Conservation (phyloP, 345 rosid genomes). For the Erysimum cheiranthoides region DNA sequence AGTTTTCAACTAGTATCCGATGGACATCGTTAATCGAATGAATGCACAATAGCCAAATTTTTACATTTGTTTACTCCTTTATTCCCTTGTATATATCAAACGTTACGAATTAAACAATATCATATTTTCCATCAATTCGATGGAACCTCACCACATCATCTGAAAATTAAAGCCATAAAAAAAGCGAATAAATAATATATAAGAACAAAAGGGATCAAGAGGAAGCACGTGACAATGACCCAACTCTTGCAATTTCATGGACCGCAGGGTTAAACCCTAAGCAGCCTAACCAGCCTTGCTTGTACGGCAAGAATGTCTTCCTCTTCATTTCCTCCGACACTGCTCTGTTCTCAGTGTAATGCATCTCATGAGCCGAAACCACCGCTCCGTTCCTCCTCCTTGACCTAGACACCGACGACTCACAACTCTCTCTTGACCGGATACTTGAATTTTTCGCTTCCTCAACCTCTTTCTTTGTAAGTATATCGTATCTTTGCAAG, state of each 20-base stretch:
- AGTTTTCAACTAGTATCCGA: not conserved
- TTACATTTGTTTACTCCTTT: slow-evolving; percentile 10
- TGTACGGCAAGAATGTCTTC: slow-evolving; percentile 91
- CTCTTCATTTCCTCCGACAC: slow-evolving; percentile 86
- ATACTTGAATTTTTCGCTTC: slow-evolving; percentile 63
- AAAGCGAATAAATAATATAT: slow-evolving; percentile 6
- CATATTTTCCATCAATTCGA: slow-evolving; percentile 29
- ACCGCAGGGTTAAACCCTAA: slow-evolving; percentile 77
- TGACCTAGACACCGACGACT: slow-evolving; percentile 48
- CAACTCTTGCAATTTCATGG: slow-evolving; percentile 70
- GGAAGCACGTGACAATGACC: slow-evolving; percentile 73
- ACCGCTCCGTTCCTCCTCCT: slow-evolving; percentile 50
- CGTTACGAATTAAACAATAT: slow-evolving; percentile 25
- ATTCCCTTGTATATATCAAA: slow-evolving; percentile 8
- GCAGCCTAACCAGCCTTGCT: slow-evolving; percentile 87
- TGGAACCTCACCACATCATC: slow-evolving; percentile 14
- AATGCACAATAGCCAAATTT: slow-evolving; percentile 5
- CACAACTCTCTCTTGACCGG: slow-evolving; percentile 68
- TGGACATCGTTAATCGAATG: slow-evolving; percentile 7
- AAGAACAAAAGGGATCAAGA: slow-evolving; percentile 30
- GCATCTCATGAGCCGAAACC: slow-evolving; percentile 84
- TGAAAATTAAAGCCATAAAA: slow-evolving; percentile 43
- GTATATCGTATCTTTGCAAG: slow-evolving; percentile 51
- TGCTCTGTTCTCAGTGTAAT: slow-evolving; percentile 86
- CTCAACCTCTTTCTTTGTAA: slow-evolving; percentile 60